A percentile compares a stretch with the other conserved stretches of the same genome.
Evolutionary conservation across 805 yeast genomes (phyloP).

Genomic region (Barnettozyma sp.): DNA sequence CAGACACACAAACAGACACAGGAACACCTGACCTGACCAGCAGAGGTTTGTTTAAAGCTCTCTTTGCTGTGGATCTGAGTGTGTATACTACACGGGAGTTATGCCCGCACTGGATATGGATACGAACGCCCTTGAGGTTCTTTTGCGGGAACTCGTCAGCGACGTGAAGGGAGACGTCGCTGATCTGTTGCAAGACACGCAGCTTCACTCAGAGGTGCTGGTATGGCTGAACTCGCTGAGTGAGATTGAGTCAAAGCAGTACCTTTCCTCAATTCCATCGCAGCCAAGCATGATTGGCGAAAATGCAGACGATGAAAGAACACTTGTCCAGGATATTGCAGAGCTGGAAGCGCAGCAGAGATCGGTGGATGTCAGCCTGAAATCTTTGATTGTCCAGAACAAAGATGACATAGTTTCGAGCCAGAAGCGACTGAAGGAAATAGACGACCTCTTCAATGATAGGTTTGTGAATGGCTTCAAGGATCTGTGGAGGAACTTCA

Average conservation of each 20-base stretch:
- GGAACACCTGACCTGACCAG: too few relatives aligned
- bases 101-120: too few relatives aligned
- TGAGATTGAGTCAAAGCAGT: slow-evolving; percentile 43
- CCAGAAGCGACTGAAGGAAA: slow-evolving; percentile 31
- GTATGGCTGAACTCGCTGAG: slow-evolving; percentile 34
- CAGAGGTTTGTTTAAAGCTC: too few relatives aligned
- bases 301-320: slow-evolving; percentile 19
- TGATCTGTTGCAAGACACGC: slow-evolving; percentile 24
- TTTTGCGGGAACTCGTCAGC: slow-evolving; percentile 30
- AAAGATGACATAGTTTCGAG: slow-evolving; percentile 36
- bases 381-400: slow-evolving; percentile 30
- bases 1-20: too few relatives aligned
- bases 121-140: slow-evolving; percentile 23
- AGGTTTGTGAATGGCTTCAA: slow-evolving; percentile 28
- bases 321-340: slow-evolving; percentile 64
- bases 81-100: too few relatives aligned
- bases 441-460: slow-evolving; percentile 27
- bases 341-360: slow-evolving; percentile 57
- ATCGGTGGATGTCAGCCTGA: slow-evolving; percentile 38
- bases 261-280: slow-evolving; percentile 34
- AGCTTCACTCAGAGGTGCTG: slow-evolving; percentile 32
- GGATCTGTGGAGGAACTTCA: slow-evolving; percentile 26
- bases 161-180: slow-evolving; percentile 25
- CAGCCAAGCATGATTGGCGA: slow-evolving; percentile 29
- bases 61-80: too few relatives aligned